These are phyloP conservation scores for Yarrowia deformans DNA, from an alignment of 805 yeast genomes.

Conservation along the genomic window DNA sequence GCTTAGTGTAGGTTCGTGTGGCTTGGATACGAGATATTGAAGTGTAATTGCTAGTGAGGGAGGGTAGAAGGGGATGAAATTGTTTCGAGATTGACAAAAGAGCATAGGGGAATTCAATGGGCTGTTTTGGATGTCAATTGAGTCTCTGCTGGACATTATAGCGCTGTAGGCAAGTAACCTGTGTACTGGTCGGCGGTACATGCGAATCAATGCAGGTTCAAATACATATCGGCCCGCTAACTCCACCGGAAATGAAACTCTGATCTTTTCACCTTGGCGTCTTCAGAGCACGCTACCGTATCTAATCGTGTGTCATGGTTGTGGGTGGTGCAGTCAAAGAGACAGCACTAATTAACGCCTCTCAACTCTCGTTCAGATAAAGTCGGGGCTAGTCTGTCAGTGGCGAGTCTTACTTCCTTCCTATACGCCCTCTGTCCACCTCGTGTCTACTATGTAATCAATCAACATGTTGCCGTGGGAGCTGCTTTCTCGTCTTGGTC, in stretches of 20 bases:
- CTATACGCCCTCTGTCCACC: too few relatives aligned
- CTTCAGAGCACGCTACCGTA: neutral
- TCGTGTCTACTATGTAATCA: neutral
- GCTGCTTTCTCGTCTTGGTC: conserved; percentile 10
- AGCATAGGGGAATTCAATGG: too few relatives aligned
- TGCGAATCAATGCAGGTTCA: too few relatives aligned
- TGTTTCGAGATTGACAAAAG: too few relatives aligned
- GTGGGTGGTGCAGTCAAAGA: too few relatives aligned
- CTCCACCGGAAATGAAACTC: conserved; percentile 3
- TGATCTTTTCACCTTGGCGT: neutral
- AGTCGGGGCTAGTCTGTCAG: neutral
- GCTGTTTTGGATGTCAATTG: too few relatives aligned
- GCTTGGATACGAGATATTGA: conserved; percentile 23
- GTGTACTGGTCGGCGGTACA: too few relatives aligned
- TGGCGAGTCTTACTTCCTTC: neutral
- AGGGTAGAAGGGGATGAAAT: too few relatives aligned
- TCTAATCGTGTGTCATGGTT: too few relatives aligned
- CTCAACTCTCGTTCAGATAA: neutral
- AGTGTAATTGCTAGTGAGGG: neutral
- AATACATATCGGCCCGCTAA: neutral
- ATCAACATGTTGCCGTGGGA: conserved; percentile 17
- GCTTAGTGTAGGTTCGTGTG: conserved; percentile 14
- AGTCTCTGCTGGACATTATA: too few relatives aligned
- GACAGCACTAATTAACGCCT: too few relatives aligned
- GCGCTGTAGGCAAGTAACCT: too few relatives aligned